Base-by-base conservation (phyloP, 352 stramenopile species). In the Pythium apleroticum region DNA sequence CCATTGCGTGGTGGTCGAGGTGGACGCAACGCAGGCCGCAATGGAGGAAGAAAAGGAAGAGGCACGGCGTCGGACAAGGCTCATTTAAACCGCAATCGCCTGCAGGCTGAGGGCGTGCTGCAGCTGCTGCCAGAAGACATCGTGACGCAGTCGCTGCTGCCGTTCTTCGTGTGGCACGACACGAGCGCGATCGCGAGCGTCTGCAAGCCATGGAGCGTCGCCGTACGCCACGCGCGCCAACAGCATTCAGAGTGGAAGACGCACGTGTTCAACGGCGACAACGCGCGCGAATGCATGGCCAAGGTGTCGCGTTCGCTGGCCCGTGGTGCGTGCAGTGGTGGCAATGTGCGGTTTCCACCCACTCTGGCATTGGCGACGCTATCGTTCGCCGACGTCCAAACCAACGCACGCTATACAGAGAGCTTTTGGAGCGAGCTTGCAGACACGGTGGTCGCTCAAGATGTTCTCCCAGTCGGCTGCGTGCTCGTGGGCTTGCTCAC, bases 131-230 rank as follows among this genome's bases (percentile, higher is more conserved):
- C 78, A 2, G 39, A 61, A 28, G 80, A 89, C 35, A 60, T 89
- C 25, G 68, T 81, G 54, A 70, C 68, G 53, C 71, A 71, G 43
- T 59, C 60, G 48, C 41, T 89, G 19, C 57, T 85, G 52, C 68
- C 65, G 45, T 80, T 82, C 22, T 43, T 89, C 43, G 73, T 69
- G 37, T 89, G 78, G 78, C 68, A 63, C 55, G 76, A 83, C 54
- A 85, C 75, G 10, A 64, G 52, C 11, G 59, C 67, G 50, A 73
- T 88, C 67, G 41, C 52, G 37, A 63, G 58, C 11, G 75, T 81
- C 27, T 78, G 69, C 41, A 60, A 49, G 2, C 60, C 57, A 45
- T 83, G 69, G 73, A 55, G 52, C 27, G 28, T 37, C 3, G 27
- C 73, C 8, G 58, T 81, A 33, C 63, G 57, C 1, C 52, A 52